Evolutionary conservation across 352 stramenopile species (phyloP).

Genomic region (Phytophthora lateralis): DNA sequence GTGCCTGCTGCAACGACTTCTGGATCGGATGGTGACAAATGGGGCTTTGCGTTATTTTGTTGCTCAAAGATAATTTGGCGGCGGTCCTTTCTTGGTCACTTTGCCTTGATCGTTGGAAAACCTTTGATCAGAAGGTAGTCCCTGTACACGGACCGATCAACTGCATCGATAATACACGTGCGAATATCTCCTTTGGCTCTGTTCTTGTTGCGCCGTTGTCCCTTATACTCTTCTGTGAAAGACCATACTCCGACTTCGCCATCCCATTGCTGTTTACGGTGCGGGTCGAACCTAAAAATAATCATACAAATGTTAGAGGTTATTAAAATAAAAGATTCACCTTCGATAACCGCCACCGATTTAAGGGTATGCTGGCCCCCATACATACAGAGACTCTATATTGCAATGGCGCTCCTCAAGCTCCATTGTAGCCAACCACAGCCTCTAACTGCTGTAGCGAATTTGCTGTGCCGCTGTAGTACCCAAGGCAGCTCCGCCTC

Average conservation of each 20-base stretch:
- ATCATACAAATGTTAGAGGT: no score
- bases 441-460: no score
- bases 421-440: no score
- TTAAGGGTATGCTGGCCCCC: no score
- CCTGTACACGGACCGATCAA: neutral
- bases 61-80: slow-evolving; percentile 22
- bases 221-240: neutral
- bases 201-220: neutral
- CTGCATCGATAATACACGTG: slow-evolving; percentile 6
- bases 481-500: no score
- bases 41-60: slow-evolving; percentile 30
- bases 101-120: slow-evolving; percentile 31
- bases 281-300: neutral
- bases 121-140: neutral
- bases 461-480: no score
- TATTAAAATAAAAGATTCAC: no score
- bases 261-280: slow-evolving; percentile 5
- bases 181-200: neutral
- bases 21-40: slow-evolving; percentile 12
- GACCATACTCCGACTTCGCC: slow-evolving; percentile 6
- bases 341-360: no score
- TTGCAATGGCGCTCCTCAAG: no score
- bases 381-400: no score
- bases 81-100: slow-evolving; percentile 16
- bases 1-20: slow-evolving; percentile 13